Conservation (phyloP, 768 basidiomycete species). For the Cubamyces sp. region DNA sequence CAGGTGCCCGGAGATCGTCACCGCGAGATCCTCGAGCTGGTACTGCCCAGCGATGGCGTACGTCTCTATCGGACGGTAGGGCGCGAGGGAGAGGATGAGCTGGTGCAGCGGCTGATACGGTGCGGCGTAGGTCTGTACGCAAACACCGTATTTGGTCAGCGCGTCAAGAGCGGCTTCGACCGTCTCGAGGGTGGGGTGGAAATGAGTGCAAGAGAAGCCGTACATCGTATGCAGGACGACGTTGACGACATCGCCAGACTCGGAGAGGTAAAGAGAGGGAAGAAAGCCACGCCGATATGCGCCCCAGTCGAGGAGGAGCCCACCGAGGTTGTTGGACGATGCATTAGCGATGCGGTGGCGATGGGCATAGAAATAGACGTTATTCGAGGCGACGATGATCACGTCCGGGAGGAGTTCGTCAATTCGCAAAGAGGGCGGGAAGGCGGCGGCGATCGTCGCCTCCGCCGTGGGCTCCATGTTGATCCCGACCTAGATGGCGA, state of each 20-base stretch:
- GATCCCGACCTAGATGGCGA: conserved; percentile 10
- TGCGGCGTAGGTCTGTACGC: conserved; percentile 31
- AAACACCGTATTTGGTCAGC: conserved; percentile 35
- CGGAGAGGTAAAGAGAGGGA: conserved; percentile 33
- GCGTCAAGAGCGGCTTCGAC: conserved; percentile 32
- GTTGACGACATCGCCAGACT: conserved; percentile 37
- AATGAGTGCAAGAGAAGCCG: conserved; percentile 32
- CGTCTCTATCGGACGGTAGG: conserved; percentile 41
- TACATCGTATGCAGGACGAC: conserved; percentile 42
- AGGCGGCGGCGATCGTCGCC: conserved; percentile 28
- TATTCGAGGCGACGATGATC: conserved; percentile 35
- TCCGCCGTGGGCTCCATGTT: conserved; percentile 15
- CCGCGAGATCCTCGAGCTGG: conserved; percentile 44
- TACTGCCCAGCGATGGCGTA: conserved; percentile 46
- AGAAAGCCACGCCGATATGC: neutral
- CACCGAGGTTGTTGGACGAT: conserved; percentile 34
- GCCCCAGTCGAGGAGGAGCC: conserved; percentile 24
- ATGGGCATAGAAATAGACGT: conserved; percentile 40
- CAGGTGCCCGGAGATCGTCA: conserved; percentile 42
- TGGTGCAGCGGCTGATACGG: conserved; percentile 36
- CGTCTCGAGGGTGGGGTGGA: conserved; percentile 34
- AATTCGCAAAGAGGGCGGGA: conserved; percentile 26
- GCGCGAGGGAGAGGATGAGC: conserved; percentile 41
- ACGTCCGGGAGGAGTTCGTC: conserved; percentile 30
- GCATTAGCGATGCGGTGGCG: conserved; percentile 24